Evolutionary conservation across 805 yeast species (phyloP), one percentile per base, ranked within the genome.

Genomic region (Hanseniaspora lachancei): DNA sequence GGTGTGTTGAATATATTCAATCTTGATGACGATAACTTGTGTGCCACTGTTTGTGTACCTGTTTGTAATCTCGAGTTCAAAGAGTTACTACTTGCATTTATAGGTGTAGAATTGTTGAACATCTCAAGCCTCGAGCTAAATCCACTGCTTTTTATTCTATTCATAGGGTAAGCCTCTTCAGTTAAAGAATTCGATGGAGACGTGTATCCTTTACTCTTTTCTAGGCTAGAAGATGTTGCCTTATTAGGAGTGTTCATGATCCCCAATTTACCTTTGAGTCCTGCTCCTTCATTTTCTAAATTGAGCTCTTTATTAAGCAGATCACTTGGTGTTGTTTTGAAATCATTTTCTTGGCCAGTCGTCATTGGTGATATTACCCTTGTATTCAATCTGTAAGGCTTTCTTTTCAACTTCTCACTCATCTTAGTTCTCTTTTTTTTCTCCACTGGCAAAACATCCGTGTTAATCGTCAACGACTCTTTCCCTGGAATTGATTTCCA

Each of bases 331-430:
- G 12, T 38, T 20, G 36, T 12, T 13, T 49, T 41, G 13, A 41
- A 29, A n/a, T 7, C 20, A 16, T 36, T 16, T 32, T 35, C 47
- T 42, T 47, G 54, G n/a, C 40, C 9, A 20, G 35, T 48, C 8
- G 56, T n/a, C 23, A 48, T 46, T 16, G 56, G 56, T 9, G 56
- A 53, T 18, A 53, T 46, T 2, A 53, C 56, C 40, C 56, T 53
- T 8, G 56, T 46, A 27, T 53, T 53, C 34, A 53, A 39, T 39
- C 56, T 53, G 20, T 53, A 53, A 29, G 56, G 56, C 21, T 53
- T 53, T 53, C 56, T 46, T 21, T 53, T 53, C 18, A 53, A 29
- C 40, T 53, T 53, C 16, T 53, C 51, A 23, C 34, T 41, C 54
- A 40, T 39, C 16, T 44, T 55, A 2, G 13, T 40, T 43, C 29